Evolutionary conservation across 2,329 filamentous ascomycete genomes (phyloP), one percentile per base, ranked within the genome.

Genomic region (Colletotrichum sp.): DNA sequence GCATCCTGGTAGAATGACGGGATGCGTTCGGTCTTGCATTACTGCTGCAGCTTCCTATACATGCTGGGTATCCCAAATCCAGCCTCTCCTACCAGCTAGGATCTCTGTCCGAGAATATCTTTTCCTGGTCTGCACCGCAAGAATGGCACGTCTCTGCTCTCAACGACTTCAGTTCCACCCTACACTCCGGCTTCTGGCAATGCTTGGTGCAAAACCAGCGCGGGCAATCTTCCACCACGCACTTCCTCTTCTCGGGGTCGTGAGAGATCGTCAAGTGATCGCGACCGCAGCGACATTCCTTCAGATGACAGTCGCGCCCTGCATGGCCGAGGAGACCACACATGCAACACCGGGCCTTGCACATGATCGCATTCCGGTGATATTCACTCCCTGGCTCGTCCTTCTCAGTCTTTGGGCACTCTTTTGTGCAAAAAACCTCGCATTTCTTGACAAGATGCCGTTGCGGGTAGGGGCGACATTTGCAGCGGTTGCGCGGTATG

Each of bases 331-430:
- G 78, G 5, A 82, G 70, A n/a, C 85, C 85, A 72, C 85, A 87
- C 85, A 87, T 86, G 76, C 85, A 86, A 76, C 85, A 87, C 22
- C 85, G 81, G 18, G 78, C 64, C 22, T 76, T 75, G 78, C 85
- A 87, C 5, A 79, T 78, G 81, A 87, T 86, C 58, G 85, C 85
- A 58, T 81, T 84, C 32, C 78, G 78, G 75, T 85, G 83, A 76
- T 78, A 78, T 60, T 80, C 78, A 8, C 82, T 82, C 4, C 78
- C 76, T 1, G 74, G 74, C 13, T 76, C 64, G 3, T 61, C 56
- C 16, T 22, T 74, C 39, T 48, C 39, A 22, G 76, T 66, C 39
- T 77, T 78, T n/a, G 83, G 84, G 39, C 84, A 86, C 15, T 74
- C 71, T 55, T 82, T 82, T 52, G 80, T 83, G 77, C 84, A 86